phyloP scores from a whole-genome alignment of 306 rosid genomes.

The Casuarina cunninghamiana region DNA sequence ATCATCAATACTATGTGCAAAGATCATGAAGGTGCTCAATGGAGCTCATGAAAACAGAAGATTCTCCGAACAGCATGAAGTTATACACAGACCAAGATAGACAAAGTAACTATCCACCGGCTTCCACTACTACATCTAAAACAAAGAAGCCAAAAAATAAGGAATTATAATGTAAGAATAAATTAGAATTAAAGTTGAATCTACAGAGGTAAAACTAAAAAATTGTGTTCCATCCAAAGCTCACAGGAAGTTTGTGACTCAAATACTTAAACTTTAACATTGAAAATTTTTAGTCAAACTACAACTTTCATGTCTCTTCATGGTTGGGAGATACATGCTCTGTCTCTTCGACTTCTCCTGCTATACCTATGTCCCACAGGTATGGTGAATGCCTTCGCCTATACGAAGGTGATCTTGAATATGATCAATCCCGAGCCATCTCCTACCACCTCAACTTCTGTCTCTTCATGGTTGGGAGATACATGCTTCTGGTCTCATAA shows the following conservation, averaged over 20 bases:
- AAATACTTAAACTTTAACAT: conserved; percentile 34
- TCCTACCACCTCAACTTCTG: conserved; percentile 32
- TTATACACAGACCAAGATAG: conserved; percentile 34
- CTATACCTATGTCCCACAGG: conserved; percentile 66
- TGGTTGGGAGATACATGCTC: conserved; percentile 11
- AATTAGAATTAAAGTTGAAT: conserved; percentile 28
- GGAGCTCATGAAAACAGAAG: conserved; percentile 41
- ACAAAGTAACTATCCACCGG: conserved; percentile 37
- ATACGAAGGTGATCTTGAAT: conserved; percentile 82
- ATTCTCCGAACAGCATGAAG: conserved; percentile 37
- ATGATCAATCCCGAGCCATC: conserved; percentile 90
- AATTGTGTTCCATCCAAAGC: conserved; percentile 18
- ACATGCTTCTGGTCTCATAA: not conserved
- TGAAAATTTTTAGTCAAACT: conserved; percentile 11
- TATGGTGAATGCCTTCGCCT: conserved; percentile 84
- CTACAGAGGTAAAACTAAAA: not conserved
- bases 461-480: too few species aligned
- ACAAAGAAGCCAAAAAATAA: conserved; percentile 33
- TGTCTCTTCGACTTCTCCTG: conserved; percentile 62
- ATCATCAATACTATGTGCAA: conserved; percentile 32
- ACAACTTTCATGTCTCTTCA: conserved; percentile 11
- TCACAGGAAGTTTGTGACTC: conserved; percentile 13
- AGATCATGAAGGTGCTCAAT: conserved; percentile 32
- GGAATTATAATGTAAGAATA: conserved; percentile 23
- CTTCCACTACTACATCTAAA: conserved; percentile 39